Evolutionary conservation across 2,329 filamentous ascomycete genomes (phyloP), one percentile per base, ranked within the genome.

Genomic region (Leptographium radiaticola): DNA sequence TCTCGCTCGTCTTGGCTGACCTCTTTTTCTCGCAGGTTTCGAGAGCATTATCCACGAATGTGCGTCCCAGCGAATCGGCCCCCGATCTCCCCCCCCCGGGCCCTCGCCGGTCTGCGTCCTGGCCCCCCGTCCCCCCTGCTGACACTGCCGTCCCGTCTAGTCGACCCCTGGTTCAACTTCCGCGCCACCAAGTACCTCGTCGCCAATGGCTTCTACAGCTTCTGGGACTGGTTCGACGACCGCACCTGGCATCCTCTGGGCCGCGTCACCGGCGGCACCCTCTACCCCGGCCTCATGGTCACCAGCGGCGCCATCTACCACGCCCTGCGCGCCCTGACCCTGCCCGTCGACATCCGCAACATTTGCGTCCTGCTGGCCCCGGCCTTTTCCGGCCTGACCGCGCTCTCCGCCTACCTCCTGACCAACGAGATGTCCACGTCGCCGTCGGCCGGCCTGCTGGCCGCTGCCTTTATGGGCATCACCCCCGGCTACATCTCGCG

Each of bases 191-290:
- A 97, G 72, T 97, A 98, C 66, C 81, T 98, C 54, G 88, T 98
- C 54, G 81, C 91, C 66, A 82, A 98, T 83, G 93, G 93, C 64
- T 97, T 98, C 74, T 94, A 95, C 71, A 89, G 87, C 70, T 98
- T 98, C 69, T 98, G 93, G 93, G 91, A 98, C 70, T 98, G 93
- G 93, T 98, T 98, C 67, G 93, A 98, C 71, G 93, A 98, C 76
- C 84, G 93, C 75, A 98, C 93, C 81, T 98, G 93, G 93, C 91
- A 98, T 72, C 93, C 93, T 63, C 86, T 98, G 58, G 93, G 93
- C 63, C 89, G 93, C 75, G 93, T 98, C 67, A 98, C 93, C 57
- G 93, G 93, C 71, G 93, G 93, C 66, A 98, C 93, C n/a, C 81
- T 98, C 59, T 98, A 98, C 69, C 93, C 93, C 51, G 93, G 93